Evolutionary conservation across 116 monocot species (phyloP).

Genomic region (Dioscorea cayenensis): DNA sequence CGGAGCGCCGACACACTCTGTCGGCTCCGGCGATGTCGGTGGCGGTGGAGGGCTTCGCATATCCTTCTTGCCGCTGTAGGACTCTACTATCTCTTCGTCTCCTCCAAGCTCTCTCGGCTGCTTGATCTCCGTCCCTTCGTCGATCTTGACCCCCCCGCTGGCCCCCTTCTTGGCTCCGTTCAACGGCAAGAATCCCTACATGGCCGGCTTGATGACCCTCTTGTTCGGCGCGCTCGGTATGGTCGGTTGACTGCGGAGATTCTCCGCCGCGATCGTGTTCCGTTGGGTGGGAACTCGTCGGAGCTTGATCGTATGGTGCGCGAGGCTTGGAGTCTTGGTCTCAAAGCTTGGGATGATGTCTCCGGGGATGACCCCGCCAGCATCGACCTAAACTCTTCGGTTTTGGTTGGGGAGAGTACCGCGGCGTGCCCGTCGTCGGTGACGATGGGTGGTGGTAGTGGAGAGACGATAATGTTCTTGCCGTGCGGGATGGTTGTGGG

Average conservation of each 20-base stretch:
- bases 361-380: conserved; percentile 2
- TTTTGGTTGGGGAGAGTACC: conserved; percentile 10
- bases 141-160: neutral
- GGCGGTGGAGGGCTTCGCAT: conserved; percentile 37
- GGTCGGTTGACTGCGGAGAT: conserved; percentile 50
- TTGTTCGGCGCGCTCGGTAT: conserved; percentile 13
- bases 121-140: conserved; percentile 19
- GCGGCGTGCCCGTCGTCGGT: conserved; percentile 55
- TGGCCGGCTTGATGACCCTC: conserved; percentile 11
- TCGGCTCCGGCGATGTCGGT: conserved; percentile 11
- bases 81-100: conserved; percentile 58
- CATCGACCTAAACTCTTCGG: conserved; percentile 6
- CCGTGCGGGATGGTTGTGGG: conserved; percentile 79
- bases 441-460: conserved; percentile 13
- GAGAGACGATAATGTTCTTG: conserved; percentile 51
- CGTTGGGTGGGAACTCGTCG: conserved; percentile 30
- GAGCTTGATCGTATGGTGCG: conserved; percentile 50
- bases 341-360: conserved; percentile 56
- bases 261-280: conserved; percentile 10
- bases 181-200: conserved; percentile 17
- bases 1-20: conserved; percentile 37
- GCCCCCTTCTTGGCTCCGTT: conserved; percentile 8
- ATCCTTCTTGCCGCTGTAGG: conserved; percentile 32
- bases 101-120: conserved; percentile 43
- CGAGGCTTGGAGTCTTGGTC: conserved; percentile 67